These are phyloP conservation scores for Begonia loranthoides DNA, from an alignment of 306 rosid species.

Conservation along the genomic window DNA sequence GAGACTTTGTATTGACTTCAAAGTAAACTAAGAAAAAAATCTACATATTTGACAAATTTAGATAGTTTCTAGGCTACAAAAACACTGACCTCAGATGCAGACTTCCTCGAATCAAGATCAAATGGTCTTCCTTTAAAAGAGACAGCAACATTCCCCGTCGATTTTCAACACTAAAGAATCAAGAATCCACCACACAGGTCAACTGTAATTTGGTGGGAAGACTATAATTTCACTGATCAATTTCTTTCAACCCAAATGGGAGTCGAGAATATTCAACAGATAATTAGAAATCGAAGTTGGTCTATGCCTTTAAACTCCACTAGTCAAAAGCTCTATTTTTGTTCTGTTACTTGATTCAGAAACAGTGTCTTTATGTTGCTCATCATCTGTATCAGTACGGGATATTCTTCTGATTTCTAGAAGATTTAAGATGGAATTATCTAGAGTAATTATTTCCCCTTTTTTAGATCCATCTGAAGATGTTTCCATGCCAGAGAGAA, in stretches of 20 bases:
- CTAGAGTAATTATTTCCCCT: conserved; percentile 28
- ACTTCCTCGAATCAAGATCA: conserved; percentile 4
- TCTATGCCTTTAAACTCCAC: conserved; percentile 37
- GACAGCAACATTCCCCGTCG: conserved; percentile 1
- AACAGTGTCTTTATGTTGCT: conserved; percentile 30
- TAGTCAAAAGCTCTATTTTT: conserved; percentile 56
- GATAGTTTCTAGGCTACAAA: conserved; percentile 11
- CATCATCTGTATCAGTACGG: conserved; percentile 25
- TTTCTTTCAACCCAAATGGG: conserved; percentile 21
- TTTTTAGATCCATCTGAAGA: conserved; percentile 32
- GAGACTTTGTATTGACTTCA: background rate
- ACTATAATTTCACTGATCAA: conserved; percentile 8
- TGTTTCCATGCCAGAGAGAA: conserved; percentile 39
- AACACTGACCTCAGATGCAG: conserved; percentile 8
- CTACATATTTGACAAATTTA: background rate
- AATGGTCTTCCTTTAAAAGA: background rate
- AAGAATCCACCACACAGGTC: background rate
- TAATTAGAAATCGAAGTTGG: conserved; percentile 18
- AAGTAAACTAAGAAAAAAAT: background rate
- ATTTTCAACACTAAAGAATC: background rate
- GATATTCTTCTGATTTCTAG: conserved; percentile 30
- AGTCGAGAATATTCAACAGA: conserved; percentile 5
- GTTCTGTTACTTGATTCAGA: conserved; percentile 35
- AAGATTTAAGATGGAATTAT: conserved; percentile 34
- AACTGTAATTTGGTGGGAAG: background rate